These are phyloP conservation scores for Acanthamoeba royreba DNA, from an alignment of 208 protist species.

Conservation along the genomic window DNA sequence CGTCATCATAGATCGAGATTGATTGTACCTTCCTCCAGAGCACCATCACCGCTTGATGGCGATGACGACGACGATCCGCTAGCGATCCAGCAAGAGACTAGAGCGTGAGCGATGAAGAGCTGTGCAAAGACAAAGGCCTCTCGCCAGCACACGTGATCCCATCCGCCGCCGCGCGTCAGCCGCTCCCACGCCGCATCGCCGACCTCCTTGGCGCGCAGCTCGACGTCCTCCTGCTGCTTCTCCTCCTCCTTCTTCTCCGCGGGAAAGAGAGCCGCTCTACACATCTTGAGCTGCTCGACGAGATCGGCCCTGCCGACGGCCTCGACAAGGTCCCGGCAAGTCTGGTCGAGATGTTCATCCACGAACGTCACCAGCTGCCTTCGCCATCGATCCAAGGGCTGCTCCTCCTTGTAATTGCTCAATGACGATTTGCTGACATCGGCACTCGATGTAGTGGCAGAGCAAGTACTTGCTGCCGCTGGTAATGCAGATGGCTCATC, in stretches of 20 bases:
- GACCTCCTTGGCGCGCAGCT: background rate
- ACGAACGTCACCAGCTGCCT: background rate
- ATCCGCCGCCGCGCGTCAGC: background rate
- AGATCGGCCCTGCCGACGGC: background rate
- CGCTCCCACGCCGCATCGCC: background rate
- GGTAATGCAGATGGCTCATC: background rate
- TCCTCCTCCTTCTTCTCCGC: background rate
- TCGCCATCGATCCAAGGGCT: no score
- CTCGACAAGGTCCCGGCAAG: background rate
- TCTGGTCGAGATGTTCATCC: background rate
- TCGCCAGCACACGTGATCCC: constrained; percentile 51
- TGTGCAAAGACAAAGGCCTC: constrained; percentile 45
- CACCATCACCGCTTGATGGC: no score
- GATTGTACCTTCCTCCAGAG: background rate
- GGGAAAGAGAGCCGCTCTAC: background rate
- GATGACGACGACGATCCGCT: background rate
- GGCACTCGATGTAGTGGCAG: background rate
- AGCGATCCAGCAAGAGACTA: background rate
- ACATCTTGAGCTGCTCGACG: background rate
- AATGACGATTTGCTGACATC: background rate
- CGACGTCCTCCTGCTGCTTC: background rate
- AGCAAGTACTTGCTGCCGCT: background rate
- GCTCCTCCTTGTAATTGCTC: no score
- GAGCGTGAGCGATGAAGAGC: background rate
- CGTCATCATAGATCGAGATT: background rate